Evolutionary conservation across 441 rosid species (phyloP).

Genomic region (Eutrema salsugineum): DNA sequence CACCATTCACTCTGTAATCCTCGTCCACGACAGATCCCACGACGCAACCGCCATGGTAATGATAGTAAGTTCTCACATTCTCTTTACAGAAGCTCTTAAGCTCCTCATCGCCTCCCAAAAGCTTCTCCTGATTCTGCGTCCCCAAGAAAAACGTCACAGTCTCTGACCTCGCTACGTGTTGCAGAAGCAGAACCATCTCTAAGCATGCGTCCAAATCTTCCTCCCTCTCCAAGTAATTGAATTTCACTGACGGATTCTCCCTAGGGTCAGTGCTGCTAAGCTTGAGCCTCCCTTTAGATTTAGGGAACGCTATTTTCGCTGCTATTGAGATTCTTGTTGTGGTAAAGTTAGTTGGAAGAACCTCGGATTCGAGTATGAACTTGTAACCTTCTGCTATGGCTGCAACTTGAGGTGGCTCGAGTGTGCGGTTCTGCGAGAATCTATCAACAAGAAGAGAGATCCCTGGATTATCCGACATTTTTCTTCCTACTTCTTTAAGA

Average conservation of each 20-base stretch:
- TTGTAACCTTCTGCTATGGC: constrained; percentile 57
- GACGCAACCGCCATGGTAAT: constrained; percentile 67
- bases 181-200: constrained; percentile 50
- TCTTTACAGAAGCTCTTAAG: constrained; percentile 49
- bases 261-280: constrained; percentile 48
- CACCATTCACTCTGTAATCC: constrained; percentile 49
- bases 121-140: constrained; percentile 30
- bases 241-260: constrained; percentile 56
- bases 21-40: constrained; percentile 61
- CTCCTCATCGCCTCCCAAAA: constrained; percentile 32
- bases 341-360: constrained; percentile 48
- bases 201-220: constrained; percentile 48
- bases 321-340: constrained; percentile 56
- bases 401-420: constrained; percentile 64
- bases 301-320: constrained; percentile 64
- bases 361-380: constrained; percentile 54
- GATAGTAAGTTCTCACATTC: constrained; percentile 63
- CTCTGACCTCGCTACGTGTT: constrained; percentile 50
- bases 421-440: constrained; percentile 39
- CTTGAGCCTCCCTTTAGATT: constrained; percentile 60
- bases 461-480: constrained; percentile 64
- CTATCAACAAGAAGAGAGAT: constrained; percentile 44
- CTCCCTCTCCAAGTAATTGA: constrained; percentile 58
- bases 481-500: constrained; percentile 45
- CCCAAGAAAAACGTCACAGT: constrained; percentile 49